Base-by-base conservation (phyloP, 2,329 filamentous ascomycete genomes). In the Polychaeton citri region DNA sequence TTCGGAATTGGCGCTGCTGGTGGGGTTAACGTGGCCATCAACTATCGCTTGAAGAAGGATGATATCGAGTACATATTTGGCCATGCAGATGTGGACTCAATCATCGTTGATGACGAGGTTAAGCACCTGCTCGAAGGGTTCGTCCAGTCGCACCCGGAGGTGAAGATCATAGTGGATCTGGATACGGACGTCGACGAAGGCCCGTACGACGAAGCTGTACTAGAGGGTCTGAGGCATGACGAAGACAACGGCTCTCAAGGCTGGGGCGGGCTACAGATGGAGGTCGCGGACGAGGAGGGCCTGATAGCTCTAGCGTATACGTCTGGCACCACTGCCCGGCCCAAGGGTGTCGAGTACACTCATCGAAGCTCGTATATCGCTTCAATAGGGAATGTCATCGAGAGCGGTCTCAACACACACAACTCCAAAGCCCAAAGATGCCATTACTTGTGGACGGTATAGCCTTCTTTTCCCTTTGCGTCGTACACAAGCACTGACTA, bases 301-400 rank as follows among this genome's bases (percentile, higher is more conserved):
- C 71, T 84, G 47, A 71, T 96, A 41, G 85, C 87, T 3, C 75
- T 98, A 37, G 84, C 88, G 1, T 96, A 96, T 57, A 98, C 90
- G 0, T 90, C 81, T 19, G 88, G 88, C 3, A 96, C 90, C 1
- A 96, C 90, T 0, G 86, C 87, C 1, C 69, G 73, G 19, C 90
- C 90, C 2, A 96, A 98, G 58, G 90, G 90, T 4, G 88, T 95
- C 3, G 77, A 93, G 37, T 95, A 81, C 53, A 95, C 85, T 2
- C 84, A 96, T 57, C 73, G 90, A 32, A 82, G 87, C 3, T 76
- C 76, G 6, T 98, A 96, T 53, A 68, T 98, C 9, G 88, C 85
- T 1, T 69, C 85, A 0, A 53, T 95, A 46, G 87, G 68, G 8
- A 96, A 96, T 55, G 66, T 96, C 1, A 74, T 96, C 39, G 90